Evolutionary conservation across 2,329 filamentous ascomycete species (phyloP), one percentile per base, ranked within the genome.

Genomic region (Ophiocordyceps polyrhachis-furcata): DNA sequence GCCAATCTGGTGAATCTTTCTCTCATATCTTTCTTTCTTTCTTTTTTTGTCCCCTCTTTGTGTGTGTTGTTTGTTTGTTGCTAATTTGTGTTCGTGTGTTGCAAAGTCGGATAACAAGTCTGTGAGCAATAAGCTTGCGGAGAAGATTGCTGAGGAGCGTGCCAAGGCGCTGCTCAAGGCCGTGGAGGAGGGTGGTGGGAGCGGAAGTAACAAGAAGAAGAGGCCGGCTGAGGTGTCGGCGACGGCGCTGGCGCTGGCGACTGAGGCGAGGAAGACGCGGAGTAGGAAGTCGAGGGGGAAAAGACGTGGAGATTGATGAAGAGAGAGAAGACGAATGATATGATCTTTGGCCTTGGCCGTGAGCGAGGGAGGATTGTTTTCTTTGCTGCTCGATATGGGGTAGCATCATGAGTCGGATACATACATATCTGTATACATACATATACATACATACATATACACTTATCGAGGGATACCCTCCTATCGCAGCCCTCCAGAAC

Each of bases 1-100:
- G 76, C 84, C 48, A 85, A 83, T 44, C 64, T 96, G 55, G 81
- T 84, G 65, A 53, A 73, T 58, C 14, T n/a, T 31, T 20, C 21
- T 28, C 14, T 28, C n/a, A 25, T 13, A 15, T n/a, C 35, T 4
- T 37, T 9, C n/a, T n/a, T n/a, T n/a, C n/a, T 23, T 23, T 23
- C 21, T 8, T 7, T 5, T 19, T 3, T 5, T 38, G 4, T 32
- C 12, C 31, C 13, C 12, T 5, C 4, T 32, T 5, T 4, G 2
- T 6, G 3, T 14, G 9, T 5, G 13, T 32, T 31, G 5, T n/a
- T n/a, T n/a, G n/a, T n/a, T n/a, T n/a, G n/a, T n/a, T n/a, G n/a
- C n/a, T n/a, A n/a, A n/a, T n/a, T n/a, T n/a, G n/a, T n/a, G n/a
- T n/a, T n/a, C n/a, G 3, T 14, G 9, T 5, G 13, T 32, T 31